Evolutionary conservation across 2,329 filamentous ascomycete species (phyloP).

Genomic region (Aspergillus ochraceoroseus): DNA sequence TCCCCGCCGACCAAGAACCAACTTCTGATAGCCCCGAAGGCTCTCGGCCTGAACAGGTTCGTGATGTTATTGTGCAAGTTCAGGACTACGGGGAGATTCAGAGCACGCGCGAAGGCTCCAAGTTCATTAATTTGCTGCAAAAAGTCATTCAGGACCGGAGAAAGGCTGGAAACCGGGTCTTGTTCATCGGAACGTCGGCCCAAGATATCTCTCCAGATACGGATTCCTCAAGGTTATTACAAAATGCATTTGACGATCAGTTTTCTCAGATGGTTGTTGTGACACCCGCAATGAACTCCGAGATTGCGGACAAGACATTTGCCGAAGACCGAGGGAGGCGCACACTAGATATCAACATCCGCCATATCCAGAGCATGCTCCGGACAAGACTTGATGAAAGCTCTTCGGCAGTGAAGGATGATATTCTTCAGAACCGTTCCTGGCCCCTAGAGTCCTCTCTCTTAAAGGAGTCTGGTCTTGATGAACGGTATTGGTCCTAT

Average conservation of each 20-base stretch:
- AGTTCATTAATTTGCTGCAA: conserved; percentile 66
- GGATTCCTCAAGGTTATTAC: conserved; percentile 45
- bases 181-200: conserved; percentile 73
- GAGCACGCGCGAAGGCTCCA: conserved; percentile 62
- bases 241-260: conserved; percentile 44
- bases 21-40: conserved; percentile 10
- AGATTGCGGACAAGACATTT: conserved; percentile 40
- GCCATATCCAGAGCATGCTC: conserved; percentile 62
- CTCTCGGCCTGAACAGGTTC: conserved; percentile 18
- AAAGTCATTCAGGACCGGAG: conserved; percentile 67
- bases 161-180: conserved; percentile 63
- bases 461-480: conserved; percentile 40
- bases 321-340: conserved; percentile 48
- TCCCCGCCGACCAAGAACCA: conserved; percentile 13
- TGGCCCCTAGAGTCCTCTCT: conserved; percentile 31
- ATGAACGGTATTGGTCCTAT: conserved; percentile 54
- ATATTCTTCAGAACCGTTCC: conserved; percentile 28
- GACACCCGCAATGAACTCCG: conserved; percentile 45
- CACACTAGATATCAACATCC: conserved; percentile 56
- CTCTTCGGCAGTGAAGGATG: conserved; percentile 29
- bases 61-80: conserved; percentile 66
- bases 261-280: conserved; percentile 53
- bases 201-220: conserved; percentile 43
- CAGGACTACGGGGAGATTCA: conserved; percentile 76
- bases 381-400: conserved; percentile 35